Base-by-base conservation (phyloP, 192 early-diverging fungal species). In the Linnemannia zychae region DNA sequence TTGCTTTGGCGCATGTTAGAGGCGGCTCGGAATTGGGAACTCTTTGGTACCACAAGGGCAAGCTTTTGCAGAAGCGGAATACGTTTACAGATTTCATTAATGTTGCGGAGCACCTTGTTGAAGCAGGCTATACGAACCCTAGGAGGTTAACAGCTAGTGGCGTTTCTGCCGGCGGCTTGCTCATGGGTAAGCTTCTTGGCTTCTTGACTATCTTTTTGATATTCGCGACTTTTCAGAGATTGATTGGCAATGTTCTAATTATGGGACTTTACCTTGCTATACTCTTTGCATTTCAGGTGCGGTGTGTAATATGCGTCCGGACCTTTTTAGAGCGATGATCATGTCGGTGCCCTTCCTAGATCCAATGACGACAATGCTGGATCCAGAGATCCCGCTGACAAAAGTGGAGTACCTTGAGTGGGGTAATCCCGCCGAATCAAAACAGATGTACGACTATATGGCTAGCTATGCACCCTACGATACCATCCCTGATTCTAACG, bases 321-420 rank as follows among this genome's bases (percentile, higher is more conserved):
- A 94, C 60, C 88, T 95, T 17, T 96, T 96, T 79, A 90, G 93
- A 6, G 94, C 96, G 0, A 92, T 95, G 1, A 77, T 96, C 20
- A 86, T 95, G 24, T 90, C 93, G 57, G 96, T 97, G 0, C 96
- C 96, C 0, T 97, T 97, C 91, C 89, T 97, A 7, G 96, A 97
- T 71, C 95, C 95, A 40, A 88, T 97, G 53, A 94, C 95, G n/a
- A 90, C 96, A 20, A 97, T 97, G 96, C 82, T 96, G 46, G 89
- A 92, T 60, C 92, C 95, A 9, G 77, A 92, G 67, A 89, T 95
- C 33, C 95, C 95, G 15, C 71, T 95, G 17, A 95, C 95, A 15
- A 83, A 88, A 71, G 91, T 95, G 33, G 95, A 96, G 68, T 93
- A 91, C 38, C 83, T 92, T 13, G 95, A 96, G 73, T 96, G 95